Evolutionary conservation across 1,139 yeast species (phyloP).

Genomic region (Starmera stellimalicola): DNA sequence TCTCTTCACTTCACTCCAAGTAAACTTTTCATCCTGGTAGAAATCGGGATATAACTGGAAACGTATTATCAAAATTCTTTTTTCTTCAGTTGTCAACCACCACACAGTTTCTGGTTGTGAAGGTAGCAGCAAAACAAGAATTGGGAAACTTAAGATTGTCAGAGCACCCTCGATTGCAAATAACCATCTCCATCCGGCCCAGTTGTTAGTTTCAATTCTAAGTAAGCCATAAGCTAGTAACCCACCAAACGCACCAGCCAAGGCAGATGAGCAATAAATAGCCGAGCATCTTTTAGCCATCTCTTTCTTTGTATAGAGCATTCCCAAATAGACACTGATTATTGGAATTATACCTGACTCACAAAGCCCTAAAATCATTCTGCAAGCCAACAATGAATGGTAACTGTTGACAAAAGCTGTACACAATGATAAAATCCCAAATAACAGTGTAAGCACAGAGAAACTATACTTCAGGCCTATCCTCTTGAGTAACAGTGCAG

Average conservation of each 20-base stretch:
- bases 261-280: conserved; percentile 32
- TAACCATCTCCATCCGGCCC: conserved; percentile 30
- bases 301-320: conserved; percentile 31
- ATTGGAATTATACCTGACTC: conserved; percentile 50
- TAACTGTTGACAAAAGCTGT: conserved; percentile 36
- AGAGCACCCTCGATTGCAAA: conserved; percentile 47
- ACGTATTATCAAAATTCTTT: conserved; percentile 35
- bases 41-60: conserved; percentile 28
- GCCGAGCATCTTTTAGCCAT: conserved; percentile 34
- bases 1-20: conserved; percentile 31
- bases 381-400: conserved; percentile 34
- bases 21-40: conserved; percentile 27
- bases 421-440: conserved; percentile 43
- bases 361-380: conserved; percentile 41
- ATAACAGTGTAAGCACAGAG: conserved; percentile 27
- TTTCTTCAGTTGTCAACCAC: conserved; percentile 40
- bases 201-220: conserved; percentile 25
- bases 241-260: conserved; percentile 40
- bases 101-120: conserved; percentile 18
- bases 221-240: conserved; percentile 34
- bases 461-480: conserved; percentile 22
- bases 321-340: conserved; percentile 30
- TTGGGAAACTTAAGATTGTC: conserved; percentile 40
- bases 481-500: conserved; percentile 31
- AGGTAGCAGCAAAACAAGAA: conserved; percentile 17